Evolutionary conservation across 176 grass and related monocot species (phyloP), one percentile per base, ranked within the genome.

Genomic region (Zizania latifolia): DNA sequence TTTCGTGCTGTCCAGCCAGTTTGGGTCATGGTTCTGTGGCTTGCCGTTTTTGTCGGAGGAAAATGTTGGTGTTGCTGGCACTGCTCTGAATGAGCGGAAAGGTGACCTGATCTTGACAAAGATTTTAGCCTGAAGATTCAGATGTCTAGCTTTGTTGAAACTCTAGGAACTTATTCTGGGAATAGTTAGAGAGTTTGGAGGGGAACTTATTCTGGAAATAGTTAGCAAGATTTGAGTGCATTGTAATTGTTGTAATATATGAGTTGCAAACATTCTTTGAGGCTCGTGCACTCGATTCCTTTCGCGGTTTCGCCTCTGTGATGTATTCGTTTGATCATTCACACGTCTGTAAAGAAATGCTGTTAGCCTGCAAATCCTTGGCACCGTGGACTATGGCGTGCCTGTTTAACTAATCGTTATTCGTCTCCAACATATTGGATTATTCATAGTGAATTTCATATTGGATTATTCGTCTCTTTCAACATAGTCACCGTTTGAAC

Each of bases 231-330:
- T 90, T 90, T 74, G 84, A 76, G 69, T 70, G 77, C 65, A 74
- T 56, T 68, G 91, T 87, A 88, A 88, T 70, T 82, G 70, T 55
- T 81, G 85, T 79, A 82, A 74, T 78, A 83, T 89, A 72, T 75
- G 77, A 85, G 80, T 81, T 83, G 77, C 62, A 84, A 79, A 83
- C 71, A 93, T 93, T 93, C 85, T 93, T 90, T 24, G 85, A 85
- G 78, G 85, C 75, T 70, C 8, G 28, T 59, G 15, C 35, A 74
- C 62, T 19, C n/a, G n/a, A 57, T 79, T 44, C 69, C 36, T 87
- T 50, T 56, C 19, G 11, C 78, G 63, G 30, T 87, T 50, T 56
- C 19, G 11, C 78, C 72, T 80, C 79, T 57, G 53, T 45, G 44
- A 50, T 87, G 83, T 88, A 83, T 70, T 53, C 67, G 74, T 81